Conservation (phyloP, 176 grass and related monocot species). For the Juncus effusus region DNA sequence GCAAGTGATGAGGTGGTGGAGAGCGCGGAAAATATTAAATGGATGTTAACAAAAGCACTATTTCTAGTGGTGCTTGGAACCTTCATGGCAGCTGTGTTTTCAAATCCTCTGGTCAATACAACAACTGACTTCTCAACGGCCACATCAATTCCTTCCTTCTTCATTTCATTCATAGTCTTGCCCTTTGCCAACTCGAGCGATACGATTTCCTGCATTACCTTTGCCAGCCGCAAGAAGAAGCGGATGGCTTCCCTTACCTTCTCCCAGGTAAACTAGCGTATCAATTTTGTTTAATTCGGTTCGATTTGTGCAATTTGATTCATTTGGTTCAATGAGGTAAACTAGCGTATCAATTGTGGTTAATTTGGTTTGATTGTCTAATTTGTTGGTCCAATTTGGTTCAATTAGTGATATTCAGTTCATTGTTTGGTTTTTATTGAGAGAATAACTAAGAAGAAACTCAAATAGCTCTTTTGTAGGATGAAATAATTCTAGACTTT, state of each 20-base stretch:
- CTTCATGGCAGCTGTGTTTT: slow-evolving; percentile 52
- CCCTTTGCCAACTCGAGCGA: slow-evolving; percentile 78
- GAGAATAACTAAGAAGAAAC: too few relatives aligned
- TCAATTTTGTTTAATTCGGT: too few relatives aligned
- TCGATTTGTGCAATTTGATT: too few relatives aligned
- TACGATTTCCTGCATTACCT: slow-evolving; percentile 64
- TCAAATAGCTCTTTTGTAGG: too few relatives aligned
- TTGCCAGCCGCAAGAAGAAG: slow-evolving; percentile 71
- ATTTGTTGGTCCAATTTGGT: too few relatives aligned
- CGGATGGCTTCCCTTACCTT: slow-evolving; percentile 67
- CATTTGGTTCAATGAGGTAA: too few relatives aligned
- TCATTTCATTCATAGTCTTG: slow-evolving; percentile 83
- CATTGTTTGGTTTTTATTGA: too few relatives aligned
- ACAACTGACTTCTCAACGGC: slow-evolving; percentile 63
- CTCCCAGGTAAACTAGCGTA: slow-evolving; percentile 42
- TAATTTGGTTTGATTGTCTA: too few relatives aligned
- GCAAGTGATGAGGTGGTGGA: slow-evolving; percentile 42
- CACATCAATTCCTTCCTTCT: slow-evolving; percentile 68
- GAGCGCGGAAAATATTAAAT: slow-evolving; percentile 38
- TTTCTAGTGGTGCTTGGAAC: slow-evolving; percentile 64
- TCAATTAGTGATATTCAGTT: too few relatives aligned
- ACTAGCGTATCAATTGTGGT: too few relatives aligned
- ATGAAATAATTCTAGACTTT: too few relatives aligned
- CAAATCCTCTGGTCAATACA: slow-evolving; percentile 68
- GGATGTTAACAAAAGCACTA: slow-evolving; percentile 47